Evolutionary conservation across 495 filamentous ascomycete species (phyloP).

Genomic region (Xylaria cubensis): DNA sequence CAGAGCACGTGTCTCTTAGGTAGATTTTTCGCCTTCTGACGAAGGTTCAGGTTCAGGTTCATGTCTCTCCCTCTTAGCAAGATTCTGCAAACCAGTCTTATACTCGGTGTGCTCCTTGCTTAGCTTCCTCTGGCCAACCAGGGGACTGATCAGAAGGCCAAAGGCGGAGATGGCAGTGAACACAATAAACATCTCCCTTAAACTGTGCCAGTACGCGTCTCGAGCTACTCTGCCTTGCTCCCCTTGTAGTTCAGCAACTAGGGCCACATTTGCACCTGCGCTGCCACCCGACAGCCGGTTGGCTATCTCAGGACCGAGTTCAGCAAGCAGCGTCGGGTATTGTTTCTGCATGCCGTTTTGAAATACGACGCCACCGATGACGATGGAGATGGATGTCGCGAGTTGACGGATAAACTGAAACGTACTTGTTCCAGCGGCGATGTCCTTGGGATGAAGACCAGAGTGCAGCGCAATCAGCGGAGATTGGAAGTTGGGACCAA

Average conservation of each 20-base stretch:
- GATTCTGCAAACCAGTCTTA: slow-evolving; percentile 66
- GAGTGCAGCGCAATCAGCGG: slow-evolving; percentile 79
- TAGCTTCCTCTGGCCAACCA: slow-evolving; percentile 62
- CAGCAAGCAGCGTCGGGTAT: slow-evolving; percentile 42
- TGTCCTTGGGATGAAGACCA: slow-evolving; percentile 69
- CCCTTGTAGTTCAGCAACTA: slow-evolving; percentile 58
- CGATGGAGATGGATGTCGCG: slow-evolving; percentile 72
- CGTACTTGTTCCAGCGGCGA: slow-evolving; percentile 77
- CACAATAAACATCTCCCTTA: slow-evolving; percentile 74
- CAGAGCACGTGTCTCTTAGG: neutral
- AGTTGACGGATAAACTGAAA: slow-evolving; percentile 78
- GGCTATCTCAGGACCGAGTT: slow-evolving; percentile 53
- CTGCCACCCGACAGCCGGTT: slow-evolving; percentile 54
- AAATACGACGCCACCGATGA: slow-evolving; percentile 83
- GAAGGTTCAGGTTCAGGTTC: slow-evolving; percentile 9
- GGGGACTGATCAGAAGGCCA: slow-evolving; percentile 61
- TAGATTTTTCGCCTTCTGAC: slow-evolving; percentile 17
- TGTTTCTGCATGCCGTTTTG: slow-evolving; percentile 64
- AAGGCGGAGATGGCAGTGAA: slow-evolving; percentile 62
- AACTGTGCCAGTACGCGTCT: slow-evolving; percentile 59
- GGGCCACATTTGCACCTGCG: slow-evolving; percentile 64
- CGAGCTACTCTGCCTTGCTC: slow-evolving; percentile 57
- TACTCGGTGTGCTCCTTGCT: slow-evolving; percentile 65
- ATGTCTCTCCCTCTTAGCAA: slow-evolving; percentile 26
- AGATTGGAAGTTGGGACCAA: slow-evolving; percentile 69